Base-by-base conservation (phyloP, 169 alveolate species). In the Eimeria zaria region DNA sequence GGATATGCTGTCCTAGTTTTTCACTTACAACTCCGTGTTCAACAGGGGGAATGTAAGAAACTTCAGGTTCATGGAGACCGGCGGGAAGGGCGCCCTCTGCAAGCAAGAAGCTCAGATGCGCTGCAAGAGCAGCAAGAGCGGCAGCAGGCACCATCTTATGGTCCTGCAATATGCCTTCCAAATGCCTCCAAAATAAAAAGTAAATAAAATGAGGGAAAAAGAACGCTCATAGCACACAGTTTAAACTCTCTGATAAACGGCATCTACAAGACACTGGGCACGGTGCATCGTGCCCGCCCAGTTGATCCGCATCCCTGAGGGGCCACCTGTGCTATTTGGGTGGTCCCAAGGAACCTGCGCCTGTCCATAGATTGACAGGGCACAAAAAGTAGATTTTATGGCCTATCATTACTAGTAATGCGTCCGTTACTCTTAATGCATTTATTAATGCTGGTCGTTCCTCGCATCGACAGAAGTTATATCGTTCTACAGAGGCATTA, bases 91-190 rank as follows among this genome's bases (percentile, higher is more conserved):
- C 5, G 9, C 53, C 53, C 53, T 39, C 81, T 39, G 53, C 24
- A 24, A 71, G 39, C 33, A 30, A 71, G n/a, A 39, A 0, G 81
- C 22, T 36, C 81, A 71, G 53, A 18, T 71, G 39, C 30, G 81
- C 81, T 71, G 81, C 81, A 36, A 30, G 53, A 36, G 81, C 81
- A 71, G 78, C 78, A n/a, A 71, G 2, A 36, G 81, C 81, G 39
- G n/a, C 30, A 39, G 30, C 7, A 18, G 24, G 81, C 27, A 71
- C 1, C 81, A 71, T 71, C 53, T 9, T 71, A 4, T 2, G 5
- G 39, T 71, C 53, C 51, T 36, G 36, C 16, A 30, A 14, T 1
- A 39, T 39, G 81, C 81, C n/a, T 9, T 36, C 48, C 51, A 36
- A 33, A 39, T 30, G 30, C 48, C 30, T 16, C 53, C 71, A 24